A percentile compares a stretch with the other conserved stretches of the same genome.
These are phyloP conservation scores for Mortierella sp. DNA, from an alignment of 371 early-diverging fungal species.

Conservation along the genomic window DNA sequence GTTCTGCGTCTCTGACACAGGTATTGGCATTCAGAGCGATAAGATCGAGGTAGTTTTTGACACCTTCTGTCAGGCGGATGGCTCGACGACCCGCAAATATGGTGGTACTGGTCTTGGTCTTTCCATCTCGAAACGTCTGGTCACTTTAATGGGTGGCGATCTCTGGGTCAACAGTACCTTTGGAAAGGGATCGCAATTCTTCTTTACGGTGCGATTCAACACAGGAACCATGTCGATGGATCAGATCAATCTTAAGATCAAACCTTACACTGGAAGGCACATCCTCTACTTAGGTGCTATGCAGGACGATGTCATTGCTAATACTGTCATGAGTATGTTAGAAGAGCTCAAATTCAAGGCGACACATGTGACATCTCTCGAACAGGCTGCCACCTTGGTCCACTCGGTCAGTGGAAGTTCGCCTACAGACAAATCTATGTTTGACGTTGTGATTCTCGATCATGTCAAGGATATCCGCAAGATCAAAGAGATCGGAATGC, in stretches of 20 bases:
- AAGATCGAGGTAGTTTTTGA: conserved; percentile 82
- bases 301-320: conserved; percentile 51
- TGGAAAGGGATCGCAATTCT: conserved; percentile 80
- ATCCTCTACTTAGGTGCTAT: conserved; percentile 64
- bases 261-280: conserved; percentile 59
- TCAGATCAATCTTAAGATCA: conserved; percentile 60
- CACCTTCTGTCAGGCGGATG: conserved; percentile 86
- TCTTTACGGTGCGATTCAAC: conserved; percentile 71
- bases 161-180: conserved; percentile 81
- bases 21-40: conserved; percentile 87
- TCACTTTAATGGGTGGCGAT: conserved; percentile 82
- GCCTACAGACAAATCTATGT: conserved; percentile 45
- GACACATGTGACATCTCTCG: conserved; percentile 55
- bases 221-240: conserved; percentile 55
- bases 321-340: conserved; percentile 43
- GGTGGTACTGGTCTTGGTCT: conserved; percentile 92
- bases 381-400: conserved; percentile 53
- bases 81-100: conserved; percentile 86
- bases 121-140: conserved; percentile 81
- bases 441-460: conserved; percentile 70
- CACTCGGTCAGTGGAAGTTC: conserved; percentile 2
- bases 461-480: conserved; percentile 63
- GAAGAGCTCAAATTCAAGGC: conserved; percentile 61
- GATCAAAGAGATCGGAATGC: conserved; percentile 62
- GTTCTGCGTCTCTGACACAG: conserved; percentile 84